Percentiles rank a stretch among this genome's conserved stretches.
These are phyloP conservation scores for Pleurotus tuber-regium DNA, from an alignment of 768 basidiomycete species.

Conservation along the genomic window DNA sequence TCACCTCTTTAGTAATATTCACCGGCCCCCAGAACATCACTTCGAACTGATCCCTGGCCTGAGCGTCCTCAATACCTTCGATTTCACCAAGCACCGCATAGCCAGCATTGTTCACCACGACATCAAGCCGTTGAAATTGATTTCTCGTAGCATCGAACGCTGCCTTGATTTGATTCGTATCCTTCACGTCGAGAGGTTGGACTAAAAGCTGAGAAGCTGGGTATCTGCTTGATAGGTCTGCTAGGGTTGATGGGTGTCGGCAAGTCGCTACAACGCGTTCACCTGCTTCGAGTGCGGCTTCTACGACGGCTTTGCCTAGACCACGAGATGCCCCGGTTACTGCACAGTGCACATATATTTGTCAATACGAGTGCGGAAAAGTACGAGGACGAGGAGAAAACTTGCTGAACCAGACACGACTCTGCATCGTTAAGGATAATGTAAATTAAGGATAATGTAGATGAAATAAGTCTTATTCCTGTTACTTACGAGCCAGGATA, in stretches of 20 bases:
- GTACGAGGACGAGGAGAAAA: no score
- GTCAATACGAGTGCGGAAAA: no score
- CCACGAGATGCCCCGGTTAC: conserved; percentile 38
- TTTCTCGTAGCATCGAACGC: conserved; percentile 31
- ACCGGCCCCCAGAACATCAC: conserved; percentile 44
- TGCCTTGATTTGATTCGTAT: conserved; percentile 24
- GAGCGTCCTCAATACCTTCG: conserved; percentile 29
- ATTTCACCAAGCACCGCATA: conserved; percentile 31
- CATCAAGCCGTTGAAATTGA: conserved; percentile 39
- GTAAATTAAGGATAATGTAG: no score
- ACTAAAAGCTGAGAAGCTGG: conserved; percentile 24
- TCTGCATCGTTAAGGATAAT: no score
- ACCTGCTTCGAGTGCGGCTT: conserved; percentile 26
- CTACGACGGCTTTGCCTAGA: conserved; percentile 33
- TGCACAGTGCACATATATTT: no score
- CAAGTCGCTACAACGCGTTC: conserved; percentile 30
- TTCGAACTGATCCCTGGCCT: conserved; percentile 35
- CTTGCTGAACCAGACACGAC: neutral
- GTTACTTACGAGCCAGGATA: no score
- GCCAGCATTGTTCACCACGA: conserved; percentile 47
- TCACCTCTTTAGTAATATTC: conserved; percentile 33
- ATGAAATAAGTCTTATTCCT: no score
- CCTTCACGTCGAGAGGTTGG: conserved; percentile 26
- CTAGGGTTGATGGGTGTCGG: conserved; percentile 22
- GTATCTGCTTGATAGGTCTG: conserved; percentile 18